Conservation (phyloP, 2,329 filamentous ascomycete genomes). For the Bipolaris cookei region DNA sequence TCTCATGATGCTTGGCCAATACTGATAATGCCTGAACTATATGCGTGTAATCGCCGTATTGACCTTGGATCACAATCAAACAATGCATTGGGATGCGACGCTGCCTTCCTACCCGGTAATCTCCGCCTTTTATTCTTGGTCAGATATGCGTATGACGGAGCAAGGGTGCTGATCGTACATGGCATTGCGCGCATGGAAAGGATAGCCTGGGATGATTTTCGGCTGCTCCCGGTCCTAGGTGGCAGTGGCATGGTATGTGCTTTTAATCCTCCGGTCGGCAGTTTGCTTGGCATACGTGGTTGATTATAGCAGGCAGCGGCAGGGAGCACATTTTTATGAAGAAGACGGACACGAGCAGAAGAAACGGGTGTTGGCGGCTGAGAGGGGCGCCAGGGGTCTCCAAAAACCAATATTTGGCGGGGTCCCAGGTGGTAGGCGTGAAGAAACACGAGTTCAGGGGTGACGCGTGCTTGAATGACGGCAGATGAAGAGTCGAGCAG, state of each 20-base stretch:
- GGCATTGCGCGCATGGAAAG: slow-evolving; percentile 1
- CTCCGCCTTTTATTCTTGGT: not conserved
- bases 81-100: not conserved
- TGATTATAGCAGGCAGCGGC: not conserved
- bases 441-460: slow-evolving; percentile 1
- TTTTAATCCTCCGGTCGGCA: slow-evolving; percentile 11
- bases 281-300: not conserved
- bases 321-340: not conserved
- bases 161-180: slow-evolving; percentile 6
- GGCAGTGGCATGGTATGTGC: slow-evolving; percentile 7
- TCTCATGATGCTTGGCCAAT: too few species aligned
- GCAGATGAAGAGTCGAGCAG: slow-evolving; percentile 1
- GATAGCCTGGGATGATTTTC: slow-evolving; percentile 9
- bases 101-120: not conserved
- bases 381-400: not conserved
- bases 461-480: slow-evolving; percentile 6
- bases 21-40: too few species aligned
- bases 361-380: not conserved
- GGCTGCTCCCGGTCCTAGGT: slow-evolving; percentile 17
- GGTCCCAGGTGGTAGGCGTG: not conserved
- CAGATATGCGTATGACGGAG: not conserved
- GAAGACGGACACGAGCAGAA: not conserved
- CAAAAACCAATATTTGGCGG: not conserved
- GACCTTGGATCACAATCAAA: not conserved
- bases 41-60: not conserved